Percentiles rank a stretch among this genome's conserved stretches.
phyloP scores from a whole-genome alignment of 805 yeast genomes.

The Hanseniaspora lachancei region DNA sequence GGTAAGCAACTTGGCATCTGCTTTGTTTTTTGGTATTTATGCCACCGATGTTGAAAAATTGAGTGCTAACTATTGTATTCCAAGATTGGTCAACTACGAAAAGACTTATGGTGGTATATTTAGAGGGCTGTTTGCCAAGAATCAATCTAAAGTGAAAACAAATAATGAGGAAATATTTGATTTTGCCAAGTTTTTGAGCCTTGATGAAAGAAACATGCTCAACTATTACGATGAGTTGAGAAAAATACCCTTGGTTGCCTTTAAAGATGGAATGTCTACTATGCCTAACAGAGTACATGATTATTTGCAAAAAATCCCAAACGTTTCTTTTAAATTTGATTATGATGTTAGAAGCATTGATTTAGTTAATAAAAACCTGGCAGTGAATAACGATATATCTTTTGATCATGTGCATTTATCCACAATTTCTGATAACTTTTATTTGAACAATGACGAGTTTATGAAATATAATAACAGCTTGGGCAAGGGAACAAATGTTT shows the following conservation, averaged over 20 bases:
- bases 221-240: conserved; percentile 31
- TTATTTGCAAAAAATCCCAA: conserved; percentile 28
- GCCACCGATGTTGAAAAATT: conserved; percentile 66
- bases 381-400: neutral
- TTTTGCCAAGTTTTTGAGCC: neutral
- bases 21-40: conserved; percentile 76
- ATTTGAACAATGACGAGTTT: conserved; percentile 14
- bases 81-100: conserved; percentile 46
- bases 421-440: conserved; percentile 31
- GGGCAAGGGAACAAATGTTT: conserved; percentile 33
- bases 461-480: conserved; percentile 20
- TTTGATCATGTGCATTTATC: conserved; percentile 53
- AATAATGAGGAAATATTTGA: neutral
- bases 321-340: conserved; percentile 25
- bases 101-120: conserved; percentile 45
- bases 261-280: conserved; percentile 43
- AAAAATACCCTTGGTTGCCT: conserved; percentile 48
- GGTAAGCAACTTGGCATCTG: conserved; percentile 56
- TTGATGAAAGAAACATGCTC: conserved; percentile 23
- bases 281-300: conserved; percentile 36
- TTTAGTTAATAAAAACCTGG: neutral
- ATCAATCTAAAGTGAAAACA: conserved; percentile 16
- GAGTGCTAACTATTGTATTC: conserved; percentile 52
- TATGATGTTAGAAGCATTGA: neutral
- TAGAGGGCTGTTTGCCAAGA: conserved; percentile 31